Evolutionary conservation across 371 early-diverging fungal species (phyloP).

Genomic region (Lichtheimia ramosa): DNA sequence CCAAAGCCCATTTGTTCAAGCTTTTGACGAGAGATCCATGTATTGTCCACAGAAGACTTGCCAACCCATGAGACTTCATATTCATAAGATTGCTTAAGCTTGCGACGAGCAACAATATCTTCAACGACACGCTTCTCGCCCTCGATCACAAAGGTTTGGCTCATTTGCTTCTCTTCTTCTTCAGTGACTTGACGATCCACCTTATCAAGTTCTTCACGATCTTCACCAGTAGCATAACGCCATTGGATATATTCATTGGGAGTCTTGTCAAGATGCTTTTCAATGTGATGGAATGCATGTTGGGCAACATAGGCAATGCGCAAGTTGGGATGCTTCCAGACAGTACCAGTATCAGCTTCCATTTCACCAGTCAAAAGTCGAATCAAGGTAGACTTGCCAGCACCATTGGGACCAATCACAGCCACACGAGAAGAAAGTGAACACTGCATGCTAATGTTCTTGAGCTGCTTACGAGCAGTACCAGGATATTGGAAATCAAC

Average conservation of each 20-base stretch:
- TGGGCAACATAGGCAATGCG: constrained; percentile 89
- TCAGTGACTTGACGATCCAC: constrained; percentile 60
- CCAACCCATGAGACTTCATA: constrained; percentile 69
- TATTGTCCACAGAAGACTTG: constrained; percentile 61
- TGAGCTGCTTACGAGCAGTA: constrained; percentile 48
- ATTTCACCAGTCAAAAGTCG: constrained; percentile 82
- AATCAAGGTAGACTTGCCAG: constrained; percentile 74
- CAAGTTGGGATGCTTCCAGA: constrained; percentile 78
- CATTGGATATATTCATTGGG: constrained; percentile 85
- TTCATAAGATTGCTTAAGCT: constrained; percentile 69
- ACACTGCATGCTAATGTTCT: constrained; percentile 61
- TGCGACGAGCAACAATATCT: constrained; percentile 65
- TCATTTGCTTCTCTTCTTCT: constrained; percentile 66
- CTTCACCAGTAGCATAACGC: constrained; percentile 81
- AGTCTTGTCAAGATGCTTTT: constrained; percentile 76
- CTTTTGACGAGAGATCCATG: constrained; percentile 72
- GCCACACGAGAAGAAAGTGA: constrained; percentile 72
- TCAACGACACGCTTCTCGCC: constrained; percentile 67
- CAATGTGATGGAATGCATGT: constrained; percentile 86
- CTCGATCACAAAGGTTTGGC: constrained; percentile 60
- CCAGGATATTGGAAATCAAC: constrained; percentile 71
- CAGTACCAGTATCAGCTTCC: constrained; percentile 62
- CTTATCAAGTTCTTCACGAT: constrained; percentile 75
- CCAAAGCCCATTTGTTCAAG: constrained; percentile 69
- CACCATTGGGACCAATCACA: constrained; percentile 76